Base-by-base conservation (phyloP, 371 early-diverging fungal genomes). In the Lichtheimia corymbifera region DNA sequence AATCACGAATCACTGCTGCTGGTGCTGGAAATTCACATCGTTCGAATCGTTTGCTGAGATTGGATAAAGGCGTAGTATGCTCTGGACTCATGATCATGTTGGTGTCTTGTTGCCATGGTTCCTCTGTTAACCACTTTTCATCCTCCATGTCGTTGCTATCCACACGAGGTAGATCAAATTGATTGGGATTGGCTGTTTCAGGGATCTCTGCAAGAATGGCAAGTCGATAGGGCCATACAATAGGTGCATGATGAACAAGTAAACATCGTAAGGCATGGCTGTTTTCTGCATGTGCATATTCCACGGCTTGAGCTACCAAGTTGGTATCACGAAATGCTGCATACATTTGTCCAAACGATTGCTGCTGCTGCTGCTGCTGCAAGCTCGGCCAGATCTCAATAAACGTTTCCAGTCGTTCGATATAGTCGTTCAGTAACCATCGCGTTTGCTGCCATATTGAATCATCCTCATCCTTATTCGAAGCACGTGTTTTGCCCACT, bases 331-430 rank as follows among this genome's bases (percentile, higher is more conserved):
- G 80, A 70, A 91, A 93, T n/a, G 73, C 65, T 15, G 59, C 62
- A 58, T 81, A 93, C 11, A 44, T 63, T 17, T 47, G 44, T 11
- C 60, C 69, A 58, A 77, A 77, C 3, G 69, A 50, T 1, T 41
- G 45, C 1, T 61, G 42, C 18, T n/a, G 45, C 1, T 61, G 42
- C 18, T n/a, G 44, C 41, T 22, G 30, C 11, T 63, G 22, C 11
- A 62, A 17, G 20, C 63, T 70, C 0, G 71, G 54, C 80, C 75
- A 74, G 7, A 92, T 83, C 28, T 85, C 83, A 20, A 56, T 57
- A 61, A 83, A 84, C 0, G 91, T 89, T 2, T 81, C 70, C 18
- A 93, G 69, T 11, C 91, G 82, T 59, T 90, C 88, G n/a, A 83
- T 55, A 57, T 89, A 90, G 24, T 86, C 74, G 5, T 88, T 57